Evolutionary conservation across 2,329 filamentous ascomycete species (phyloP).

Genomic region (Aspergillus piperis): DNA sequence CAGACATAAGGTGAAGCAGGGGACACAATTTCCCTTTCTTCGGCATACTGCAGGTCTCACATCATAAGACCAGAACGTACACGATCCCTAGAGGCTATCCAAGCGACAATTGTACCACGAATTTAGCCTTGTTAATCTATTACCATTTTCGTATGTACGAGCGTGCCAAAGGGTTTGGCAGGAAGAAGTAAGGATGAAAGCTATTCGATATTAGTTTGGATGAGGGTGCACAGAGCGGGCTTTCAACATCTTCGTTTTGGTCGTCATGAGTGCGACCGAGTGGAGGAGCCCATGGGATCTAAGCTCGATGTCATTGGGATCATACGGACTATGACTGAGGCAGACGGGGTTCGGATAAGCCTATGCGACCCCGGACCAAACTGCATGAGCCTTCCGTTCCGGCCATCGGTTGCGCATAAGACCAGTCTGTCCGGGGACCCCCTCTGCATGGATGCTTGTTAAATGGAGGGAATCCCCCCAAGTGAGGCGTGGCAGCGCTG

Average conservation of each 20-base stretch:
- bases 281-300: background rate
- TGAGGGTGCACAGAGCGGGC: too few relatives aligned
- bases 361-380: background rate
- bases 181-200: too few relatives aligned
- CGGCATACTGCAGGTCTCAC: too few relatives aligned
- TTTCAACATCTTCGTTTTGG: too few relatives aligned
- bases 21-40: background rate
- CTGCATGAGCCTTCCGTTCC: background rate
- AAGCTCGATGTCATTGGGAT: background rate
- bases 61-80: background rate
- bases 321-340: background rate
- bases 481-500: background rate
- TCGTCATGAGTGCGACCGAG: too few relatives aligned
- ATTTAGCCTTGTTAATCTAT: background rate
- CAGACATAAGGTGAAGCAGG: background rate
- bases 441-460: background rate
- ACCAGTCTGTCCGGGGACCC: background rate
- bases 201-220: too few relatives aligned
- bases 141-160: background rate
- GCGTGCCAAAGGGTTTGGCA: too few relatives aligned
- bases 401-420: background rate
- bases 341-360: background rate
- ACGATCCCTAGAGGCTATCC: background rate
- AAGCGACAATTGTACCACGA: background rate
- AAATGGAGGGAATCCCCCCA: background rate